Evolutionary conservation across 2,329 filamentous ascomycete genomes (phyloP), one percentile per base, ranked within the genome.

Genomic region (Pseudocercospora pini-densiflorae): DNA sequence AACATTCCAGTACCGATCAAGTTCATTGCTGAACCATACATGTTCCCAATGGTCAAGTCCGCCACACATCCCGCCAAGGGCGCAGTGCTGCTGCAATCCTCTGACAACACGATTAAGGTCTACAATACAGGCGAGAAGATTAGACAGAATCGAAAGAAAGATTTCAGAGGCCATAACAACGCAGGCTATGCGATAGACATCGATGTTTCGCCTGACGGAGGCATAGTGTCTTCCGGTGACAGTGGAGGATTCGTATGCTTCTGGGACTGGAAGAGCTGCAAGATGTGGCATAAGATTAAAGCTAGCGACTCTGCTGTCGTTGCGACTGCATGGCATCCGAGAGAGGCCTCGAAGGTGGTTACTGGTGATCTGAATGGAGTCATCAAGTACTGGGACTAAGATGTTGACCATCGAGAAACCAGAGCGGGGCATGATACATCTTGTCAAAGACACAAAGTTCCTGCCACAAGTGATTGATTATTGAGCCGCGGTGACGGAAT

Each of bases 241-340:
- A 92, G 89, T 60, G 93, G 88, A 16, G 95, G 96, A 40, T 97
- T 88, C 75, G 89, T 97, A 57, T 97, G 92, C 80, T 97, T 98
- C 82, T 99, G 94, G 93, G 95, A 98, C 80, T 99, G 94, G 92
- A 99, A 99, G 87, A 97, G 93, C 45, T 97, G 94, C 79, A 98
- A 97, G 82, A 94, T 99, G 93, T 97, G 93, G 81, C 93, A 97
- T 81, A 98, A 98, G 85, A 88, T 99, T 71, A 88, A 91, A 80
- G 94, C 93, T 24, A 89, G 92, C 66, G 93, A 93, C 62, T 88
- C 90, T 61, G 89, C 94, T 5, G 86, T 97, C 62, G 92, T 93
- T n/a, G 92, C 90, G 71, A 88, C 95, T 65, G 91, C 92, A 78
- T 99, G 95, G 94, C 94, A 98, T 80, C 93, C 94, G n/a, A 92